phyloP scores from a whole-genome alignment of 2,329 filamentous ascomycete species.

The Fusarium sterilihyphosum region DNA sequence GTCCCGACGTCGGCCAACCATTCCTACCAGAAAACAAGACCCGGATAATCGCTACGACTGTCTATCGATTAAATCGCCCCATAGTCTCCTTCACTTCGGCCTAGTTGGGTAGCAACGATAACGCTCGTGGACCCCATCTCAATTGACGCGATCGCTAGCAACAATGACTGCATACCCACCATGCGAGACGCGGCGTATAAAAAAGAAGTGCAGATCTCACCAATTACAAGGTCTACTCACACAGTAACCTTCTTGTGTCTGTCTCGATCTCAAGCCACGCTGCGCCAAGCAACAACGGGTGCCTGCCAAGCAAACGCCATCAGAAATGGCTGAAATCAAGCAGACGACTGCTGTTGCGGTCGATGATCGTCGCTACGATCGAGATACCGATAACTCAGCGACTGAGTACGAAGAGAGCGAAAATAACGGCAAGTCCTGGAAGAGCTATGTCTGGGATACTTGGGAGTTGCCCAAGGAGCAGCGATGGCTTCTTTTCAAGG shows the following conservation, averaged over 20 bases:
- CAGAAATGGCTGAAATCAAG: constrained; percentile 7
- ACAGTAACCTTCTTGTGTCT: background rate
- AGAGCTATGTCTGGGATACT: constrained; percentile 51
- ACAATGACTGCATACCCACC: constrained; percentile 27
- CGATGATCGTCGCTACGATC: background rate
- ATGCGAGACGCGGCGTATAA: background rate
- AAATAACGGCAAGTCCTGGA: constrained; percentile 42
- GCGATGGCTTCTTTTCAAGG: constrained; percentile 48
- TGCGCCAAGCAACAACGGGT: background rate
- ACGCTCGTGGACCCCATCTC: background rate
- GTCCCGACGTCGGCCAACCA: constrained; percentile 3
- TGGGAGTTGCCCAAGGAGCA: constrained; percentile 48
- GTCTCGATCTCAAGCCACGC: background rate
- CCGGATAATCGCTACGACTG: background rate
- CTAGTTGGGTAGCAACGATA: background rate
- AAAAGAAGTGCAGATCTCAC: background rate
- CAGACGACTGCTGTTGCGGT: background rate
- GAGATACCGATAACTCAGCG: background rate
- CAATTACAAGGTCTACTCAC: background rate
- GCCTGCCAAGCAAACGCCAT: background rate
- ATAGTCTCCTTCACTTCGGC: background rate
- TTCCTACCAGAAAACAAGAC: background rate
- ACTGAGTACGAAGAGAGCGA: background rate
- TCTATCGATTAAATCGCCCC: background rate
- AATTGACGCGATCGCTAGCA: constrained; percentile 35